Evolutionary conservation across 2,329 filamentous ascomycete species (phyloP).

Genomic region (Clonostachys byssicola): DNA sequence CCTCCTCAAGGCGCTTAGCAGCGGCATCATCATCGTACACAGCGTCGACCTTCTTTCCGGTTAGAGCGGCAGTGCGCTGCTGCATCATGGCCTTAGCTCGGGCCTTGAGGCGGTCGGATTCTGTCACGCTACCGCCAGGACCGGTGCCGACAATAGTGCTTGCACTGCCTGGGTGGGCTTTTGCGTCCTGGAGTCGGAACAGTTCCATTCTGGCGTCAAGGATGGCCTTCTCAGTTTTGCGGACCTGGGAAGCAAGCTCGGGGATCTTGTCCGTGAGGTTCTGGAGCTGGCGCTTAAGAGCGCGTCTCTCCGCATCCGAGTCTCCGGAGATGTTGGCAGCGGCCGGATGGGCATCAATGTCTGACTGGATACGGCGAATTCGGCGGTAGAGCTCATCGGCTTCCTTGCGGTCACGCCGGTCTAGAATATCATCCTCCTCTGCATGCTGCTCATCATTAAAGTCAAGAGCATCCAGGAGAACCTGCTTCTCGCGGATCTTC

Average conservation of each 20-base stretch:
- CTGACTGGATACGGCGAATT: conserved; percentile 86
- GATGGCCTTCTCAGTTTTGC: conserved; percentile 86
- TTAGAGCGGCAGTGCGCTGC: conserved; percentile 87
- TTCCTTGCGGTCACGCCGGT: conserved; percentile 85
- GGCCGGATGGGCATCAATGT: conserved; percentile 89
- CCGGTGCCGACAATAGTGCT: conserved; percentile 85
- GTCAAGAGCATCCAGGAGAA: conserved; percentile 92
- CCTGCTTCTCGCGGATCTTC: conserved; percentile 89
- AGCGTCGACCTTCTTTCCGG: conserved; percentile 72
- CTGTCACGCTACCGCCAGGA: conserved; percentile 84
- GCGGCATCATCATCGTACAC: conserved; percentile 72
- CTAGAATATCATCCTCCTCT: conserved; percentile 89
- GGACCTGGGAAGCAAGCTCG: conserved; percentile 86
- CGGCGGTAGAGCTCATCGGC: conserved; percentile 92
- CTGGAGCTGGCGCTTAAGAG: conserved; percentile 86
- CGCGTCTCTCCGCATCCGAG: conserved; percentile 81
- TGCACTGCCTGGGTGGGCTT: conserved; percentile 79
- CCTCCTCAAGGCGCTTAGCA: conserved; percentile 82
- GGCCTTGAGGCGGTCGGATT: conserved; percentile 91
- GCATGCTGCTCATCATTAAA: conserved; percentile 87
- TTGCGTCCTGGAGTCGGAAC: conserved; percentile 90
- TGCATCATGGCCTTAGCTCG: conserved; percentile 98
- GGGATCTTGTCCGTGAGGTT: conserved; percentile 85
- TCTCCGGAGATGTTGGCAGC: conserved; percentile 65
- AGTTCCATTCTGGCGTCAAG: conserved; percentile 88